phyloP scores from a whole-genome alignment of 2,329 filamentous ascomycete genomes.

The Sclerotinia trifoliorum region DNA sequence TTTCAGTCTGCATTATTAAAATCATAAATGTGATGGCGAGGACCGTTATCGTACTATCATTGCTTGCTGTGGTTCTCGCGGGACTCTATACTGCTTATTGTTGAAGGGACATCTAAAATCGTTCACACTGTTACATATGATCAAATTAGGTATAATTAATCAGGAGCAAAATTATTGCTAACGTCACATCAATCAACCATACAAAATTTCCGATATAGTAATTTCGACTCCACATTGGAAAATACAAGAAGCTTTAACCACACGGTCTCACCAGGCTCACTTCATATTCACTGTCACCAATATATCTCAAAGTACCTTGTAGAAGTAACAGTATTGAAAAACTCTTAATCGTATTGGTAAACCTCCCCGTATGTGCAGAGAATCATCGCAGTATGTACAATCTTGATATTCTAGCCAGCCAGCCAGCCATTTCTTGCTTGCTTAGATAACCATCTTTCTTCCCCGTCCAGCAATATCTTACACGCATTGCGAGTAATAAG shows the following conservation, averaged over 20 bases:
- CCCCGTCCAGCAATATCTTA: background rate
- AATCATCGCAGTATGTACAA: constrained; percentile 1
- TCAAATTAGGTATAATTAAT: background rate
- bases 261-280: too few relatives aligned
- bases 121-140: too few relatives aligned
- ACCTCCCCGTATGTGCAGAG: background rate
- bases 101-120: too few relatives aligned
- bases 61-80: constrained; percentile 43
- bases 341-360: background rate
- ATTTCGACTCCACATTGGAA: background rate
- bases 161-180: background rate
- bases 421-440: background rate
- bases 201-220: fast-evolving
- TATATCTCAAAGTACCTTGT: background rate
- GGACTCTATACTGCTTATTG: too few relatives aligned
- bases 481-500: constrained; percentile 24
- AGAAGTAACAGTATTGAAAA: background rate
- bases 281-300: background rate
- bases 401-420: background rate
- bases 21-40: constrained; percentile 52
- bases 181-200: background rate
- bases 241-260: background rate
- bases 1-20: constrained; percentile 51
- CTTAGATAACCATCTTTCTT: background rate
- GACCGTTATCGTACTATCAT: constrained; percentile 51